Evolutionary conservation across 768 basidiomycete genomes (phyloP), one percentile per base, ranked within the genome.

Genomic region (Hericium erinaceus): DNA sequence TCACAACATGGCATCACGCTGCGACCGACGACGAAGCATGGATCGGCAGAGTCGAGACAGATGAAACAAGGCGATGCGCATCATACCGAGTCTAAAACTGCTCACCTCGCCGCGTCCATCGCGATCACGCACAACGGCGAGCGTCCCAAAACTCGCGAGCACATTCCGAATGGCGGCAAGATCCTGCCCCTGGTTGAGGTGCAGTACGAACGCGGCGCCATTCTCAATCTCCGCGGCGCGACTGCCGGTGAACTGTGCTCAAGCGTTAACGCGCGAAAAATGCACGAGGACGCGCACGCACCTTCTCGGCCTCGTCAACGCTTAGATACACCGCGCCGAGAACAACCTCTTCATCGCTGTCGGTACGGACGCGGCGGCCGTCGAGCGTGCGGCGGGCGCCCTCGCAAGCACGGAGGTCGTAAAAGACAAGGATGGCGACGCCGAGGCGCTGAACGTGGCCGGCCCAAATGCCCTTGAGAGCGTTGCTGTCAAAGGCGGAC

Each of bases 341-440:
- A 44, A 59, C 54, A 12, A 63, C 52, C 1, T 57, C 55, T 12
- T 48, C 51, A 7, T 54, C 41, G 22, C 54, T 48, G 22, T 55
- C 51, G 8, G 58, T 54, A 18, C 55, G 57, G 13, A 56, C 62
- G 33, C 58, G 57, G 0, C 57, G 46, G 20, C 60, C 57, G 26
- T 54, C 50, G 37, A 61, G 53, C 52, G 60, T 49, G 22, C 60
- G 60, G 16, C 58, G 56, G 15, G 62, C 62, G 10, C 40, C 54
- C 56, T 61, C 62, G 37, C 53, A 58, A 20, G 55, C 55, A 40
- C 58, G 60, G 38, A 63, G 40, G 56, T 61, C 60, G 38, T 58
- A 58, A 39, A 63, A 63, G 20, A 57, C 60, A 28, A 63, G 62
- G 39, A 63, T 61, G 41, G 62, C 58, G n/a, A 59, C 48, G 37